Base-by-base conservation (phyloP, 208 protist species). In the Leishmania amazonensis region DNA sequence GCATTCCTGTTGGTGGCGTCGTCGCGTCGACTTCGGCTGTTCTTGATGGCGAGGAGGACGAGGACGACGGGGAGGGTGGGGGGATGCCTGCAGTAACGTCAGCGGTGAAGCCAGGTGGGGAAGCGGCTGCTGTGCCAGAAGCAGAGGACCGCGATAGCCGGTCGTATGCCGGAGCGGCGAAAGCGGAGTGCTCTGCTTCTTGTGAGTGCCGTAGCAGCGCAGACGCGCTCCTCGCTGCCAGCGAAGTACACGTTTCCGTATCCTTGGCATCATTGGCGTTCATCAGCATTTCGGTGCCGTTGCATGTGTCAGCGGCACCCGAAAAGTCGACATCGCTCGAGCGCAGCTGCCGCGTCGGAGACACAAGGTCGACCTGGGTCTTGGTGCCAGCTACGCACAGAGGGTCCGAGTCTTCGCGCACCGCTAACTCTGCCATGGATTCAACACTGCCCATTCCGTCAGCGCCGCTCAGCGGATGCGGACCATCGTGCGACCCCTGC, bases 301-400 rank as follows among this genome's bases (percentile, higher is more conserved):
- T 49, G n/a, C 47, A 24, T 31, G 35, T 17, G 19, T 51, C 51
- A 35, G 75, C 57, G 38, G 11, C 75, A 21, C 21, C 40, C 53
- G 53, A 2, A 24, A 47, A 2, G 38, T 40, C 17, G 40, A n/a
- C 73, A 62, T 64, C 35, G 73, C 17, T 42, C 13, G 75, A 47
- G 35, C 21, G 54, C 57, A 60, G 57, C 57, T 31, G 57, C 35
- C 15, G 68, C 75, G 54, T 2, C 57, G 68, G 68, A 17, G 76
- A 53, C 57, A 31, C n/a, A 9, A 53, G 64, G 28, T 71, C 76
- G 17, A 42, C 78, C 31, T 71, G 54, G 3, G 76, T 80, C 40
- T 70, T 80, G 67, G 70, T 80, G 58, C 49, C 71, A 35, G 68
- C 0, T 19, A 21, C 76, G 17, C 76, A 76, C 57, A 68, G 57